These are phyloP conservation scores for Aureobasidium musti DNA, from an alignment of 2,329 filamentous ascomycete species.

Conservation along the genomic window DNA sequence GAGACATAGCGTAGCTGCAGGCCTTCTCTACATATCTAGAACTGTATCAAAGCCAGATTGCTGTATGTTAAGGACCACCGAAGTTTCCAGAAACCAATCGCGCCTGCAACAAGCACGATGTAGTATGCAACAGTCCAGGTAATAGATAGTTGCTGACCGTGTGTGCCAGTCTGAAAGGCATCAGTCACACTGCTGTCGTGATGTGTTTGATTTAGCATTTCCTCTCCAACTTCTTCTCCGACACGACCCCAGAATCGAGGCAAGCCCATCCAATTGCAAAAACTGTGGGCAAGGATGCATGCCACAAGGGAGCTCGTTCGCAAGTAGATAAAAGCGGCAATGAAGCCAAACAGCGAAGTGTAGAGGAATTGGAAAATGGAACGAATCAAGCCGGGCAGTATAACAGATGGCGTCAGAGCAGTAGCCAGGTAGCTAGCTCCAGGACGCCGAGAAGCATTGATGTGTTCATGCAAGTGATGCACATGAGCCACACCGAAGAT, in stretches of 20 bases:
- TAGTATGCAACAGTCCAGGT: conserved; percentile 81
- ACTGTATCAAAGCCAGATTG: conserved; percentile 34
- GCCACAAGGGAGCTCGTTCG: conserved; percentile 79
- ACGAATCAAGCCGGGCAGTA: conserved; percentile 56
- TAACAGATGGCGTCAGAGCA: conserved; percentile 42
- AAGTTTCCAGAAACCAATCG: conserved; percentile 67
- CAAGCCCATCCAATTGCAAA: conserved; percentile 91
- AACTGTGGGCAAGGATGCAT: conserved; percentile 74
- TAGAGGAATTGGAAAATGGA: conserved; percentile 84
- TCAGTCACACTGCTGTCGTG: conserved; percentile 24
- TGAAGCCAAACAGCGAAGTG: conserved; percentile 91
- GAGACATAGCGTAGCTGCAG: not conserved
- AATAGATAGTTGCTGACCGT: conserved; percentile 43
- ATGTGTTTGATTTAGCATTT: conserved; percentile 32
- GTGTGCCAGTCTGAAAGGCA: conserved; percentile 42
- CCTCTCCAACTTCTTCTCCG: conserved; percentile 50
- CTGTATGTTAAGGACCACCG: conserved; percentile 74
- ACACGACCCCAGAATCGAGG: conserved; percentile 83
- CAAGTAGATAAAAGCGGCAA: conserved; percentile 84
- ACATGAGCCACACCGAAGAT: conserved; percentile 92
- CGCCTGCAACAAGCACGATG: conserved; percentile 69
- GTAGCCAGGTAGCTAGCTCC: conserved; percentile 40
- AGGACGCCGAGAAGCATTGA: conserved; percentile 72
- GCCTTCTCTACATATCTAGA: conserved; percentile 3
- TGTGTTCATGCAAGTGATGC: conserved; percentile 95